Evolutionary conservation across 495 filamentous ascomycete species (phyloP), one percentile per base, ranked within the genome.

Genomic region (Annulohypoxylon bovei): DNA sequence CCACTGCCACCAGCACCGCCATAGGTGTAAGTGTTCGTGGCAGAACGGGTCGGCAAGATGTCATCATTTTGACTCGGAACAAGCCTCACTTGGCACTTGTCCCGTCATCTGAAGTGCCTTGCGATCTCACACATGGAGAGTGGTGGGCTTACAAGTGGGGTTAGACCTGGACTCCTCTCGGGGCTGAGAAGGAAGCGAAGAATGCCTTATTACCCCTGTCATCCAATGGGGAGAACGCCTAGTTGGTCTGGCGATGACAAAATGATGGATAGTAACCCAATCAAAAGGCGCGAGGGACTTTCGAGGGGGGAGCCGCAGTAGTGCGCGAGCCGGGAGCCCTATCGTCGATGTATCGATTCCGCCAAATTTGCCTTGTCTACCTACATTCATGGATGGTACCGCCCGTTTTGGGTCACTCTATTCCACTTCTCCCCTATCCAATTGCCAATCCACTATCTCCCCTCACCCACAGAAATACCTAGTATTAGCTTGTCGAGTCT

Each of bases 171-270:
- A 47, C 39, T 42, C 39, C 54, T 67, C 16, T 67, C 69, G 75
- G 72, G 75, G 75, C 75, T 77, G 75, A 77, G 75, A 62, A 68
- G 63, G 56, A 73, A 71, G 44, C 57, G 65, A 68, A 77, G 64
- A 71, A 69, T 70, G 72, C 75, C 72, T 75, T 64, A 59, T 56
- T 32, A 73, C 66, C 75, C 75, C 57, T 68, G 63, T 28, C 42
- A 57, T 63, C 49, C 56, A 50, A 60, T 32, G 49, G 25, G 25
- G 16, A 70, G 58, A 59, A 67, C 47, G 64, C 67, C 62, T 63
- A 44, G 54, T 33, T 37, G 39, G 62, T 39, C 62, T 68, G 65
- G 55, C 60, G 63, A 76, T 75, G 63, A 67, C 72, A 67, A 11
- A 65, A 54, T 68, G 58, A 72, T 66, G 67, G 68, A 28, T 62